Conservation (phyloP, 768 basidiomycete species). For the Lyophyllum shimeji region DNA sequence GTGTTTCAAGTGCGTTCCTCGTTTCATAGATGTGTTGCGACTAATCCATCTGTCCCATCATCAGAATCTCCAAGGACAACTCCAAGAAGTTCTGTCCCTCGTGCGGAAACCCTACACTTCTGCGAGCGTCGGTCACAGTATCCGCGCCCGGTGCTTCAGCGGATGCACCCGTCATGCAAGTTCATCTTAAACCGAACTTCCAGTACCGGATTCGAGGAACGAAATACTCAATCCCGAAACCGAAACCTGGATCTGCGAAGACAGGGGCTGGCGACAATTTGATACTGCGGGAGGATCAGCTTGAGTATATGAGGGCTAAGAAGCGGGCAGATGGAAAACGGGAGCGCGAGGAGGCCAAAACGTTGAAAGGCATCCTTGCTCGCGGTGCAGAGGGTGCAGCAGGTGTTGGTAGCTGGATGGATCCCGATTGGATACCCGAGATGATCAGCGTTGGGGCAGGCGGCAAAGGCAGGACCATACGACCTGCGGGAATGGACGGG, state of each 20-base stretch:
- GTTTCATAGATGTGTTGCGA: not conserved
- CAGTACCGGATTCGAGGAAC: constrained; percentile 92
- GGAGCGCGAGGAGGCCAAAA: constrained; percentile 74
- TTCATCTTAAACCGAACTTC: constrained; percentile 95
- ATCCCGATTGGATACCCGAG: constrained; percentile 92
- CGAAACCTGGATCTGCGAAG: constrained; percentile 88
- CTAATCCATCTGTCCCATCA: not conserved
- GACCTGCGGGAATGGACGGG: constrained; percentile 51
- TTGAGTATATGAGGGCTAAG: constrained; percentile 82
- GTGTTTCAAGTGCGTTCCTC: constrained; percentile 88
- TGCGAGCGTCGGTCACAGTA: constrained; percentile 90
- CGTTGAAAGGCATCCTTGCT: constrained; percentile 63
- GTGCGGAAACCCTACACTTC: constrained; percentile 89
- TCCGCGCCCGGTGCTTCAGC: constrained; percentile 59
- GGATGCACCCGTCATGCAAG: constrained; percentile 70
- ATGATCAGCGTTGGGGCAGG: constrained; percentile 66
- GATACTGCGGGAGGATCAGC: constrained; percentile 91
- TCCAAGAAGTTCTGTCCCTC: constrained; percentile 97
- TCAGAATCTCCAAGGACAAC: constrained; percentile 91
- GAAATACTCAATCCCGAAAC: constrained; percentile 87
- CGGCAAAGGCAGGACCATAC: constrained; percentile 66
- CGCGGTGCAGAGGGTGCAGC: constrained; percentile 46
- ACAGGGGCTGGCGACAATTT: constrained; percentile 78
- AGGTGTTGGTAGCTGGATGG: constrained; percentile 82
- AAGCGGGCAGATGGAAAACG: constrained; percentile 71